These are phyloP conservation scores for Moesziomyces globuligerus DNA, from an alignment of 1,284 basidiomycete species.

Conservation along the genomic window DNA sequence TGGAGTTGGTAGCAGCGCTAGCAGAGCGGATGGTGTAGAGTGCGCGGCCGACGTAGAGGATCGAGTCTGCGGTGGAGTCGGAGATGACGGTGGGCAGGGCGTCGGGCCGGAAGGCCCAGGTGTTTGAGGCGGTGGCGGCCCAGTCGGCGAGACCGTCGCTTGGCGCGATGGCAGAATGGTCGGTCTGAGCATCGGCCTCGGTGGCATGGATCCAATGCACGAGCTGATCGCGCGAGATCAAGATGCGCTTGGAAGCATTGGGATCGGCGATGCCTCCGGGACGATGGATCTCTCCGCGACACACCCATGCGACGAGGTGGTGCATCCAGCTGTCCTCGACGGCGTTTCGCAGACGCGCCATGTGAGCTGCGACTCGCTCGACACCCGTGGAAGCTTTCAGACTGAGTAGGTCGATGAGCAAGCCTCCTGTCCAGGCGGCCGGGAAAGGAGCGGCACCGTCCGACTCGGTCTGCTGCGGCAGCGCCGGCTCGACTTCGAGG, in stretches of 20 bases:
- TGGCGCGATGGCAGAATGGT: constrained; percentile 12
- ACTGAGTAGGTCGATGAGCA: constrained; percentile 48
- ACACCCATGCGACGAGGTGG: constrained; percentile 48
- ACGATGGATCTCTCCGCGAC: constrained; percentile 42
- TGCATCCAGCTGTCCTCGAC: constrained; percentile 54
- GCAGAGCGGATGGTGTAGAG: constrained; percentile 79
- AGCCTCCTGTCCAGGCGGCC: constrained; percentile 48
- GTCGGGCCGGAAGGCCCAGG: constrained; percentile 71
- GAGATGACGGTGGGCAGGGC: constrained; percentile 80
- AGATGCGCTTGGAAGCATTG: constrained; percentile 22
- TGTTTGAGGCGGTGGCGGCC: constrained; percentile 34
- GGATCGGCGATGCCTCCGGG: constrained; percentile 37
- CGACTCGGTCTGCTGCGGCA: not conserved
- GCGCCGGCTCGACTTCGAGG: constrained; percentile 4
- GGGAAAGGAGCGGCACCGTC: constrained; percentile 10
- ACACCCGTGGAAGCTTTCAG: constrained; percentile 41
- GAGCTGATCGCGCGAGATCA: constrained; percentile 29
- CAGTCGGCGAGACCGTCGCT: constrained; percentile 40
- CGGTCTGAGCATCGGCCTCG: constrained; percentile 23
- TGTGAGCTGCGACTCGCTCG: constrained; percentile 27
- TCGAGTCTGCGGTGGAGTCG: constrained; percentile 78
- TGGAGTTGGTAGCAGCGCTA: constrained; percentile 8
- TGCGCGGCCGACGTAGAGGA: constrained; percentile 85
- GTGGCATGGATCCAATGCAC: constrained; percentile 36
- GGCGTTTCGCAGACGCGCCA: constrained; percentile 35